A percentile compares a stretch with the other conserved stretches of the same genome.
These are phyloP conservation scores for Colletotrichum sp. DNA, from an alignment of 2,329 filamentous ascomycete species.

Conservation along the genomic window DNA sequence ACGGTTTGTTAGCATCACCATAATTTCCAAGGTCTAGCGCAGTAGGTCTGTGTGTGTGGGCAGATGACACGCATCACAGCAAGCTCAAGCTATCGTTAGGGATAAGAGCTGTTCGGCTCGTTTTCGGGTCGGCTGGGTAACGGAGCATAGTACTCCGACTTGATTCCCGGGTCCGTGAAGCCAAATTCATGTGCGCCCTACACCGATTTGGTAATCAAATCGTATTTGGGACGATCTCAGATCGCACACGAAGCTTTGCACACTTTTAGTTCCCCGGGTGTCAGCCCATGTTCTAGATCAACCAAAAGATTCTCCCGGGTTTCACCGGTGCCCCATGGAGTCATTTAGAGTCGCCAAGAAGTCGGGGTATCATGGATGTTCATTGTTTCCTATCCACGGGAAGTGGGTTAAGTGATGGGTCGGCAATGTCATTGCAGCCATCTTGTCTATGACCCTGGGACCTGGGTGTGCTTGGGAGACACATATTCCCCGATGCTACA, in stretches of 20 bases:
- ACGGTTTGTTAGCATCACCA: accelerated
- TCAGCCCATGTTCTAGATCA: background rate
- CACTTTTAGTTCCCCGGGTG: background rate
- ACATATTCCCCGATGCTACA: background rate
- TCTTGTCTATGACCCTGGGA: background rate
- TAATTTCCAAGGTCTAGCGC: accelerated
- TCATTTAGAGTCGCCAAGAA: background rate
- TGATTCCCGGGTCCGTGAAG: background rate
- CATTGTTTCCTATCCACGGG: background rate
- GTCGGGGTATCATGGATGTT: background rate
- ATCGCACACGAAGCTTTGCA: background rate
- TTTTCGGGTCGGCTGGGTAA: background rate
- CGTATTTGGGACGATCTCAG: background rate
- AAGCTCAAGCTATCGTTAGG: background rate
- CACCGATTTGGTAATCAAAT: background rate
- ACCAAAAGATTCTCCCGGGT: background rate
- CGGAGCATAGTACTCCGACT: background rate
- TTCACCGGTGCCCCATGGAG: background rate
- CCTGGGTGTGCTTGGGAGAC: background rate
- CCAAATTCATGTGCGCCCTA: background rate
- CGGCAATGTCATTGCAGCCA: background rate
- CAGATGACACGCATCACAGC: background rate
- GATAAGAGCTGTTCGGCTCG: background rate
- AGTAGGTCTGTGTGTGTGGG: background rate
- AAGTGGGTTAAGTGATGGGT: background rate